Conservation (phyloP, 2,329 filamentous ascomycete species). For the Epicoccum nigrum region DNA sequence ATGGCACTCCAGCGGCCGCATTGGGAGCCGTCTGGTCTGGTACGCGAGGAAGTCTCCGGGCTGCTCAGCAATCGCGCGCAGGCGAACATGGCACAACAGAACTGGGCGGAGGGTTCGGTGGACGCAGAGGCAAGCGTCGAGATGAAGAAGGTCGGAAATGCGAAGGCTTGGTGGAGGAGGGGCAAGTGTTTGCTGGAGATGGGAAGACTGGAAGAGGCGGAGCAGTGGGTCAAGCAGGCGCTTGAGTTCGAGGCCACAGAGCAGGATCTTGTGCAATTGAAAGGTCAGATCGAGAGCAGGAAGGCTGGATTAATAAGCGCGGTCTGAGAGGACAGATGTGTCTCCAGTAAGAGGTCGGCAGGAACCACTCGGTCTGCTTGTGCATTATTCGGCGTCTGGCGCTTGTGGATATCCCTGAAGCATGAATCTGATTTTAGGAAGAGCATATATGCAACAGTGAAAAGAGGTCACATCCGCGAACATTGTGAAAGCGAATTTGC, state of each 20-base stretch:
- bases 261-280: constrained; percentile 47
- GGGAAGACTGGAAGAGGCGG: constrained; percentile 82
- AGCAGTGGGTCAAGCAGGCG: constrained; percentile 75
- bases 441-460: not conserved
- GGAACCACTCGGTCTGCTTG: not conserved
- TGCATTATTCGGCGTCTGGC: constrained; percentile 35
- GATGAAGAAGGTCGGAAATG: constrained; percentile 83
- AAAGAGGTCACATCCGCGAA: not conserved
- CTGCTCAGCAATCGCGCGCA: constrained; percentile 89
- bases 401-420: constrained; percentile 14
- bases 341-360: not conserved
- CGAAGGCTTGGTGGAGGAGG: constrained; percentile 92
- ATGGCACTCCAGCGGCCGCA: constrained; percentile 83
- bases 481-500: too few species aligned
- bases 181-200: constrained; percentile 90
- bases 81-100: constrained; percentile 80
- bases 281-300: constrained; percentile 56
- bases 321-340: not conserved
- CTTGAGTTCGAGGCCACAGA: constrained; percentile 79
- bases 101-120: constrained; percentile 84
- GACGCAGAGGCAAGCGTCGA: constrained; percentile 91
- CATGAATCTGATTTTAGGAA: constrained; percentile 7
- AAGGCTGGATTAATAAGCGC: constrained; percentile 22
- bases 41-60: constrained; percentile 80
- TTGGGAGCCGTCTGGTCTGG: constrained; percentile 86